A percentile compares a stretch with the other conserved stretches of the same genome.
phyloP scores from a whole-genome alignment of 805 yeast species.

The Candida xiaguanensis region DNA sequence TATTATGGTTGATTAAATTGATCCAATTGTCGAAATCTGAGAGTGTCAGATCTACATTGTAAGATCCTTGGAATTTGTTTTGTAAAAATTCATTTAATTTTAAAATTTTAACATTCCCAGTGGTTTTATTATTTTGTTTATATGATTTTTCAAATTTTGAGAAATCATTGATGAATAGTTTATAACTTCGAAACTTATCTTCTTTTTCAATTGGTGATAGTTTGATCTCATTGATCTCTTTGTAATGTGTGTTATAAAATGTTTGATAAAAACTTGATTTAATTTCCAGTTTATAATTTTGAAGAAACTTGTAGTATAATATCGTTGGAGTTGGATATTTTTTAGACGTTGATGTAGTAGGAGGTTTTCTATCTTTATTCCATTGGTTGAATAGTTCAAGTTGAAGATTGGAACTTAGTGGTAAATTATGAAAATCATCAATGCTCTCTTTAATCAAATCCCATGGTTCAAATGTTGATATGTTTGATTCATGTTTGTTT shows the following conservation, averaged over 20 bases:
- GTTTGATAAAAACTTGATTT: constrained; percentile 24
- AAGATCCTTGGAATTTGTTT: background rate
- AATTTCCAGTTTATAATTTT: constrained; percentile 25
- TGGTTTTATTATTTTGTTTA: constrained; percentile 16
- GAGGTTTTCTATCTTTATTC: constrained; percentile 14
- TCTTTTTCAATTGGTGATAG: constrained; percentile 19
- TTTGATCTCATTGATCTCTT: constrained; percentile 11
- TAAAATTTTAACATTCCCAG: constrained; percentile 27
- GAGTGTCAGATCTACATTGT: background rate
- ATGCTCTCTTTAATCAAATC: constrained; percentile 34
- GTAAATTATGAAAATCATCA: constrained; percentile 20
- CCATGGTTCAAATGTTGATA: constrained; percentile 37
- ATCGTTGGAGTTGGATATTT: constrained; percentile 22
- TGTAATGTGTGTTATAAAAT: constrained; percentile 17
- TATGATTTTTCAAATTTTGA: constrained; percentile 22
- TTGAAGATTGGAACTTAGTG: background rate
- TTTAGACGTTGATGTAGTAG: constrained; percentile 7
- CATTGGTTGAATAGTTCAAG: constrained; percentile 25
- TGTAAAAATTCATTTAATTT: constrained; percentile 21
- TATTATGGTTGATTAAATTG: constrained; percentile 18
- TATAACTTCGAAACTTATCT: constrained; percentile 22
- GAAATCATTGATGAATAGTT: constrained; percentile 25
- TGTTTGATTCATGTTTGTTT: constrained; percentile 18
- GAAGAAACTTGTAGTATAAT: constrained; percentile 22
- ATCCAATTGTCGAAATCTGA: constrained; percentile 28